Evolutionary conservation across 2,329 filamentous ascomycete genomes (phyloP).

Genomic region (Chrysoporthe cubensis): DNA sequence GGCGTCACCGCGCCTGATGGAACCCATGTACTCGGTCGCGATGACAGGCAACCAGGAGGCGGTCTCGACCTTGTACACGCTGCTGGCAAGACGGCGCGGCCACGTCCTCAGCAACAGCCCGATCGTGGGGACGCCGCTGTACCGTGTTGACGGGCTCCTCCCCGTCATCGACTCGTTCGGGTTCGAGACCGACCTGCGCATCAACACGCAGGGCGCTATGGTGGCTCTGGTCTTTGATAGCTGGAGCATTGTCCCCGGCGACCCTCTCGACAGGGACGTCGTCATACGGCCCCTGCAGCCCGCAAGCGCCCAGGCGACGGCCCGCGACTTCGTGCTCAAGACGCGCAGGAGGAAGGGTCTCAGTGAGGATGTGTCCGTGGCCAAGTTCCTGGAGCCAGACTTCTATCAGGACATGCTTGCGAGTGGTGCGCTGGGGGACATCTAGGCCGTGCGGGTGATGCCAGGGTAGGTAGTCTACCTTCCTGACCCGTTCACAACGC

Average conservation of each 20-base stretch:
- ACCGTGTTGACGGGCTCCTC: conserved; percentile 86
- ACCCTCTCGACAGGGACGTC: conserved; percentile 88
- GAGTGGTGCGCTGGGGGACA: conserved; percentile 77
- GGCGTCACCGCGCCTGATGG: conserved; percentile 95
- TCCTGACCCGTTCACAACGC: neutral
- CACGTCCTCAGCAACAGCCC: conserved; percentile 95
- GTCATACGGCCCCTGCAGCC: conserved; percentile 84
- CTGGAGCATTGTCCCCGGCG: conserved; percentile 94
- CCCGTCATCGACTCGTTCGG: conserved; percentile 98
- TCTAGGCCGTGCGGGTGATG: conserved; percentile 21
- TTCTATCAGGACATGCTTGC: conserved; percentile 87
- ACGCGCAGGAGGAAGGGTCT: conserved; percentile 90
- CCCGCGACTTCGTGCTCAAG: conserved; percentile 95
- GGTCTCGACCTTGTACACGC: conserved; percentile 87
- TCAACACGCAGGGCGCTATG: conserved; percentile 92
- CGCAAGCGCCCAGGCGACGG: conserved; percentile 84
- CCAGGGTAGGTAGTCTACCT: neutral
- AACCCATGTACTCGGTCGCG: conserved; percentile 89
- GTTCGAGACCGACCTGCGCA: conserved; percentile 95
- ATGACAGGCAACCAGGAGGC: conserved; percentile 93
- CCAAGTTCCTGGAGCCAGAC: conserved; percentile 95
- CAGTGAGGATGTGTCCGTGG: conserved; percentile 92
- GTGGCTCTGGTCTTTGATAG: conserved; percentile 92
- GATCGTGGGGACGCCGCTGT: conserved; percentile 91
- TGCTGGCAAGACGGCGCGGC: conserved; percentile 83